Evolutionary conservation across 495 filamentous ascomycete species (phyloP).

Genomic region (Trichoderma reesei): DNA sequence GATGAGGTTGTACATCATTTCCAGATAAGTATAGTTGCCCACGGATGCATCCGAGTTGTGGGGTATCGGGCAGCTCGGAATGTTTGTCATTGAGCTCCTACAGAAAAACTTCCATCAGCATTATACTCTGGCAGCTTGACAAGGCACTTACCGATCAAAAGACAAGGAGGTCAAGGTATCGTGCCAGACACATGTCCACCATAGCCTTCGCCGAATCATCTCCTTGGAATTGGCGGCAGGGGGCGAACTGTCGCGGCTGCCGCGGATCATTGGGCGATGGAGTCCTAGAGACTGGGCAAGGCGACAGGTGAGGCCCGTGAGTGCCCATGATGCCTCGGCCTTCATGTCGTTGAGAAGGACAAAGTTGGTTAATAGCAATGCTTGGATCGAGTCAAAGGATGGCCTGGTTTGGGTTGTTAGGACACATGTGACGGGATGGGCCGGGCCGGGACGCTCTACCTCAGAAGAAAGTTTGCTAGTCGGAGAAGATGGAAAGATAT

Average conservation of each 20-base stretch:
- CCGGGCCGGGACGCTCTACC: slow-evolving; percentile 16
- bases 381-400: slow-evolving; percentile 48
- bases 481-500: slow-evolving; percentile 48
- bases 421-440: background rate
- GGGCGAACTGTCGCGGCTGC: slow-evolving; percentile 23
- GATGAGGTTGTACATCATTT: slow-evolving; percentile 46
- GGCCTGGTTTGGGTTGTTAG: slow-evolving; percentile 26
- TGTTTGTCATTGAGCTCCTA: slow-evolving; percentile 42
- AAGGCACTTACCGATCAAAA: slow-evolving; percentile 38
- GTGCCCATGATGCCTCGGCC: slow-evolving; percentile 48
- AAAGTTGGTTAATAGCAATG: slow-evolving; percentile 43
- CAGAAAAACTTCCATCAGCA: background rate
- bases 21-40: slow-evolving; percentile 42
- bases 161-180: slow-evolving; percentile 46
- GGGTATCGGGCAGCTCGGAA: slow-evolving; percentile 38
- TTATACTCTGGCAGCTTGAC: background rate
- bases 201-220: slow-evolving; percentile 35
- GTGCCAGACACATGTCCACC: slow-evolving; percentile 50
- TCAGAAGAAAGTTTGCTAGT: slow-evolving; percentile 42
- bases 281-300: slow-evolving; percentile 46
- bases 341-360: slow-evolving; percentile 51
- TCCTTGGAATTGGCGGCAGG: slow-evolving; percentile 31
- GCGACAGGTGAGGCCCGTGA: slow-evolving; percentile 45
- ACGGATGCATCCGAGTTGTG: slow-evolving; percentile 31
- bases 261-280: slow-evolving; percentile 33